A percentile compares a stretch with the other conserved stretches of the same genome.
These are phyloP conservation scores for Crithidia fasciculata DNA, from an alignment of 208 protist species.

Conservation along the genomic window DNA sequence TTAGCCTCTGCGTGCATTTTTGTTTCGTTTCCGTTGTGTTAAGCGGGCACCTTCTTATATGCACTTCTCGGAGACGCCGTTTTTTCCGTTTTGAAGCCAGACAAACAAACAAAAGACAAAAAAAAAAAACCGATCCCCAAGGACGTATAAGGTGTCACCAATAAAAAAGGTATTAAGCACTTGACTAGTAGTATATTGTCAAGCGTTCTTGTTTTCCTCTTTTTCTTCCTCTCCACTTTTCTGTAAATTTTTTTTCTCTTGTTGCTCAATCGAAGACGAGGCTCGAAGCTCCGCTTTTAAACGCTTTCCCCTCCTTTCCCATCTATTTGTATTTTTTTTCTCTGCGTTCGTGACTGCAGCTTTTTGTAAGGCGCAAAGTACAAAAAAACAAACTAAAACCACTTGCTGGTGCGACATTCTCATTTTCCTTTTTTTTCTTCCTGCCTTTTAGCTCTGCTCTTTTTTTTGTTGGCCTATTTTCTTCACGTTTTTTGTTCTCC, in stretches of 20 bases:
- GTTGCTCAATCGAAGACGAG: too few relatives aligned
- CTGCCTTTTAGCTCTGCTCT: neutral
- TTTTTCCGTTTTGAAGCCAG: neutral
- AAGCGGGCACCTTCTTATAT: neutral
- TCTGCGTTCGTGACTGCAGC: too few relatives aligned
- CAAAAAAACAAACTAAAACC: too few relatives aligned
- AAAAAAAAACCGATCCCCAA: neutral
- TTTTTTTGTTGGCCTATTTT: conserved; percentile 3
- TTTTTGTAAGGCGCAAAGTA: too few relatives aligned
- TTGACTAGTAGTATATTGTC: too few relatives aligned
- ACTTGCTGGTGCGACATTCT: too few relatives aligned
- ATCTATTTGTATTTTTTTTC: too few relatives aligned
- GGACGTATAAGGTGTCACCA: too few relatives aligned
- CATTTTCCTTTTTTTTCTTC: neutral
- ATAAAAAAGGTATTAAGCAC: too few relatives aligned
- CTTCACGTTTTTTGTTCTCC: neutral
- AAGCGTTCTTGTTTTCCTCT: neutral
- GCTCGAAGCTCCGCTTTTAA: too few relatives aligned
- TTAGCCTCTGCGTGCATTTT: neutral
- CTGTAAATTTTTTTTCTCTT: neutral
- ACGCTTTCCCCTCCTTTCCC: too few relatives aligned
- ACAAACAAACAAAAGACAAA: conserved; percentile 12
- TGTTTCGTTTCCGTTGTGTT: too few relatives aligned
- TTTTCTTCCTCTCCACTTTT: neutral
- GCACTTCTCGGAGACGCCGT: neutral